Base-by-base conservation (phyloP, 257 asterid genomes). In the Solanum appendiculatum region DNA sequence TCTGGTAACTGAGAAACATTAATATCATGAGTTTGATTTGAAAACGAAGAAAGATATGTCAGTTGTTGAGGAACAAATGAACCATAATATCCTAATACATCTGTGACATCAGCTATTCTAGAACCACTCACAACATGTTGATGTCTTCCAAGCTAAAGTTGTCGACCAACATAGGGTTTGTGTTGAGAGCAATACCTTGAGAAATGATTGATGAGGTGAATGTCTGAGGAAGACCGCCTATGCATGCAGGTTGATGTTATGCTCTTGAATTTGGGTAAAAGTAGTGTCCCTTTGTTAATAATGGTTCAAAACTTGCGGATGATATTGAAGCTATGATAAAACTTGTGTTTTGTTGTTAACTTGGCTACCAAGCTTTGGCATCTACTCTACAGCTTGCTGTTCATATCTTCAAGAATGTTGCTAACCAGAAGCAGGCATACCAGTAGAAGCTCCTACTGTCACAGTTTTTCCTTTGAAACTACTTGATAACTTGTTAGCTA, bases 401-500 rank as follows among this genome's bases (percentile, higher is more conserved):
- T 42, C 48, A 42, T 42, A 42, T 42, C 83, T 90, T 97, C 99
- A 96, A 42, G 34, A 86, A 8, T 88, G 93, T 56, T 89, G 21
- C 39, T 70, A 81, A 90, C 90, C 37, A 58, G 94, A 86, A 20
- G 92, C 54, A 44, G 90, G 85, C 58, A 89, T 92, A n/a, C 86
- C 27, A 7, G 89, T 34, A 58, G 94, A 86, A 20, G 92, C 54
- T 20, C 86, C 81, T 84, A 86, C 89, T 16, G 87, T 88, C 31
- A 86, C 85, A 25, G 91, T 81, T 70, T 90, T 80, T 83, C 64
- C 86, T 91, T 90, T 95, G 66, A 90, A 10, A 44, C 51, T 82
- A 87, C 90, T 93, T 77, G 95, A 87, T 31, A 93, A 73, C 84
- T 89, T 91, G 48, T 86, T 92, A 33, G 90, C 89, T 36, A 96